Evolutionary conservation across 1,284 basidiomycete genomes (phyloP), one percentile per base, ranked within the genome.

Genomic region (Sporisorium iseilematis-ciliati): DNA sequence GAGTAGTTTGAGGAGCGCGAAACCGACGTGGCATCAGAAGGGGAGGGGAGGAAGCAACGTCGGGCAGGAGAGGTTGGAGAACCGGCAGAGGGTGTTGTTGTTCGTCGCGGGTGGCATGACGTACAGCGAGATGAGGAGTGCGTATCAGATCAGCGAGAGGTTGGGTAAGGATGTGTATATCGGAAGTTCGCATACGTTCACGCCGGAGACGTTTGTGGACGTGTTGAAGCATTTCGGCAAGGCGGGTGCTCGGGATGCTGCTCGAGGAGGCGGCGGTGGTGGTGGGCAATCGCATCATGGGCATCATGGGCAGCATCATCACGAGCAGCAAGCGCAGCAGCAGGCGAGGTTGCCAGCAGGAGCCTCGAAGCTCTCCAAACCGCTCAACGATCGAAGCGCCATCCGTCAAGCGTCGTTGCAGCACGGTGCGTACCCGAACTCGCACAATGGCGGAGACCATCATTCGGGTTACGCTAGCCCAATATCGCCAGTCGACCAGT

Each of bases 51-150:
- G 62, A 2, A 58, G 29, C 20, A 66, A 52, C n/a, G 67, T 56
- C 0, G 78, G 71, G 1, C 21, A 55, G 2, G 72, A 70, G 41
- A 41, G 63, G 18, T 2, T 50, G 3, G 91, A 92, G 60, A 90
- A 88, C 57, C 90, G 91, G 64, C 92, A 95, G 84, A 88, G 96
- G n/a, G 84, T 97, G 23, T 88, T 99, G 55, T 89, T 98, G 43
- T 99, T 98, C 85, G 88, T 98, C 14, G 93, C 93, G 12, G 97
- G 97, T 33, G 97, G 97, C 1, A 92, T 97, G 90, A 97, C 96
- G 2, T 97, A 95, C 85, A 94, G 93, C 0, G 97, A 99, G 86
- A 92, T 97, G 85, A 88, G 96, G 62, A 91, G 94, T 82, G 91
- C 90, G 35, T 99, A 98, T 84, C 88, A 92, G 56, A 87, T 96